Evolutionary conservation across 2,329 filamentous ascomycete genomes (phyloP).

Genomic region (Sodiomyces alkalinus): DNA sequence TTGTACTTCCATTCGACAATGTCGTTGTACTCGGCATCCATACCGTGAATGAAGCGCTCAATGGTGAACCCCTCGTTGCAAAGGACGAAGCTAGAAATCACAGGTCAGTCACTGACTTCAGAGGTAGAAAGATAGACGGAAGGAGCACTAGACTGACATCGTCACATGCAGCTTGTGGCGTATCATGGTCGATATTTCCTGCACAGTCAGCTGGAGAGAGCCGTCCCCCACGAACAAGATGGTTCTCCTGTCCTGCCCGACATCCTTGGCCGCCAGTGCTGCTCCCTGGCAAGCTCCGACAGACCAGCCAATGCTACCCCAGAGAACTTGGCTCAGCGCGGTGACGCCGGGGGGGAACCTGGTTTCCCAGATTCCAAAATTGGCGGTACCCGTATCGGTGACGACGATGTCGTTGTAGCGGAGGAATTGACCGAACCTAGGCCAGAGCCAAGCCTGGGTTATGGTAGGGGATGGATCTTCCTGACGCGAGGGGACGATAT

Average conservation of each 20-base stretch:
- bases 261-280: slow-evolving; percentile 58
- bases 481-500: slow-evolving; percentile 26
- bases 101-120: slow-evolving; percentile 9
- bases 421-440: slow-evolving; percentile 57
- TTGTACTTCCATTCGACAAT: slow-evolving; percentile 62
- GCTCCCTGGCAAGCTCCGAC: slow-evolving; percentile 47
- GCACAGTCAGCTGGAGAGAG: slow-evolving; percentile 69
- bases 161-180: slow-evolving; percentile 59
- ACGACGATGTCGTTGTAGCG: slow-evolving; percentile 60
- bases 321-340: slow-evolving; percentile 63
- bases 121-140: too few species aligned
- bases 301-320: slow-evolving; percentile 52
- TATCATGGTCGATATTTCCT: slow-evolving; percentile 76
- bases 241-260: slow-evolving; percentile 42
- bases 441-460: slow-evolving; percentile 65
- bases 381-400: slow-evolving; percentile 77
- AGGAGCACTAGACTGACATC: slow-evolving; percentile 42
- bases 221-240: slow-evolving; percentile 86
- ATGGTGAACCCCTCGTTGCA: slow-evolving; percentile 86
- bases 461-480: slow-evolving; percentile 30
- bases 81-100: slow-evolving; percentile 50
- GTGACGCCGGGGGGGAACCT: slow-evolving; percentile 65
- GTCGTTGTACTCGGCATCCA: slow-evolving; percentile 69
- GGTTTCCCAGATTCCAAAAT: slow-evolving; percentile 80
- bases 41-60: slow-evolving; percentile 76